A percentile compares a stretch with the other conserved stretches of the same genome.
These are phyloP conservation scores for Botrytis aclada DNA, from an alignment of 2,329 filamentous ascomycete species.

Conservation along the genomic window DNA sequence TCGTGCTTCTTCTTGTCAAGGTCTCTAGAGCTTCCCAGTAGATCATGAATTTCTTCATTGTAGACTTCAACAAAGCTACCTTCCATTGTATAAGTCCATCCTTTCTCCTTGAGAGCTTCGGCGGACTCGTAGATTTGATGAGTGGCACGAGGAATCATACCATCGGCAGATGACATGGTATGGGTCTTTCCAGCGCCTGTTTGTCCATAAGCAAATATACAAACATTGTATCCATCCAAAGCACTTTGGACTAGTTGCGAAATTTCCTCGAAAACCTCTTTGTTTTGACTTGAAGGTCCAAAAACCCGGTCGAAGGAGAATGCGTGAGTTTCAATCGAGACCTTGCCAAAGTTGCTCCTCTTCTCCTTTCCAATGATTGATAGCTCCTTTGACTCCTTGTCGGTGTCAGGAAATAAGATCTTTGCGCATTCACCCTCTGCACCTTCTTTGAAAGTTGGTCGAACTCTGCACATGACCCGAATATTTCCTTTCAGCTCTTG, in stretches of 20 bases:
- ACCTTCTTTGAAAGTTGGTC: constrained; percentile 61
- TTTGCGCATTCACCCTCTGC: constrained; percentile 65
- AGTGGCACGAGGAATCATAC: constrained; percentile 93
- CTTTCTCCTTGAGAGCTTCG: constrained; percentile 78
- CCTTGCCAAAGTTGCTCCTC: constrained; percentile 72
- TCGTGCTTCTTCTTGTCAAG: constrained; percentile 81
- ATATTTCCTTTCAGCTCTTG: constrained; percentile 98
- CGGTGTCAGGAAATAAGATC: constrained; percentile 74
- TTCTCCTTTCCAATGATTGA: constrained; percentile 80
- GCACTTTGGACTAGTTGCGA: constrained; percentile 95
- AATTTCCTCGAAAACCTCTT: constrained; percentile 91
- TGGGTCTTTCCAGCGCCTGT: constrained; percentile 96
- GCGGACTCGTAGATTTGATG: constrained; percentile 92
- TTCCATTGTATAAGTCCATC: constrained; percentile 92
- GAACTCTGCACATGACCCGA: constrained; percentile 93
- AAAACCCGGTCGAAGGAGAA: constrained; percentile 97
- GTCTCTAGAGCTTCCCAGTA: constrained; percentile 69
- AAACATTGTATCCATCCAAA: constrained; percentile 96
- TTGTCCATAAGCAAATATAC: constrained; percentile 98
- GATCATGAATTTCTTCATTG: constrained; percentile 93
- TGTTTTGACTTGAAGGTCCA: constrained; percentile 70
- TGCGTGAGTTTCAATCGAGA: constrained; percentile 73
- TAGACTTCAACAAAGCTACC: constrained; percentile 97
- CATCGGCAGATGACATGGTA: constrained; percentile 87
- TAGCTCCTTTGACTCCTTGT: constrained; percentile 84